phyloP scores from a whole-genome alignment of 2,329 filamentous ascomycete species.

The Diaporthe eres region DNA sequence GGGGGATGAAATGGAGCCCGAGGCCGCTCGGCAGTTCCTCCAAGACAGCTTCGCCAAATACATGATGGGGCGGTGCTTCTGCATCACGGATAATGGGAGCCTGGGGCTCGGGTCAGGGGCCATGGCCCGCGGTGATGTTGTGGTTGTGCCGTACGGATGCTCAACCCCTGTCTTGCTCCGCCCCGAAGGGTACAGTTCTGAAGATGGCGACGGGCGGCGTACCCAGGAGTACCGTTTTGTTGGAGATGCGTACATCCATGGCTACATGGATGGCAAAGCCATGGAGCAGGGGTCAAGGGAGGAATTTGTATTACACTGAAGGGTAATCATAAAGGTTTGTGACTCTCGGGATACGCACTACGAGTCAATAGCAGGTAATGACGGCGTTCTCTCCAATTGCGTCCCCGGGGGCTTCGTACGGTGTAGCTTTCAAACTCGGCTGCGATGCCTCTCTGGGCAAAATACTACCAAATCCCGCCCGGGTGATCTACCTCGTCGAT shows the following conservation, averaged over 20 bases:
- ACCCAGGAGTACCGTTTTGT: conserved; percentile 14
- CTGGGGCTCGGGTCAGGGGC: conserved; percentile 17
- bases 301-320: not conserved
- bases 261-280: conserved; percentile 23
- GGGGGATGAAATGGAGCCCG: not conserved
- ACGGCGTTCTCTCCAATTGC: not conserved
- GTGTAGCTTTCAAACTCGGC: not conserved
- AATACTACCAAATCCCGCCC: not conserved
- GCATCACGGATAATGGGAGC: not conserved
- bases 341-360: not conserved
- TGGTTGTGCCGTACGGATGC: conserved; percentile 6
- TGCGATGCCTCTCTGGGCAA: not conserved
- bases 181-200: not conserved
- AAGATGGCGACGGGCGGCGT: not conserved
- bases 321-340: not conserved
- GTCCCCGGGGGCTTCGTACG: too few species aligned
- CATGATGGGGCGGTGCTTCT: conserved; percentile 29
- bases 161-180: conserved; percentile 17
- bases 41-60: conserved; percentile 14
- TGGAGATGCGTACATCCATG: conserved; percentile 8
- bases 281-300: not conserved
- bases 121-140: conserved; percentile 16
- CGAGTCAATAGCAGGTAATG: not conserved
- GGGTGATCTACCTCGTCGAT: not conserved
- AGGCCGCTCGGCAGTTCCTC: not conserved